Conservation (phyloP, 129 eudicot genomes). For the Chrysanthemum makinoi region DNA sequence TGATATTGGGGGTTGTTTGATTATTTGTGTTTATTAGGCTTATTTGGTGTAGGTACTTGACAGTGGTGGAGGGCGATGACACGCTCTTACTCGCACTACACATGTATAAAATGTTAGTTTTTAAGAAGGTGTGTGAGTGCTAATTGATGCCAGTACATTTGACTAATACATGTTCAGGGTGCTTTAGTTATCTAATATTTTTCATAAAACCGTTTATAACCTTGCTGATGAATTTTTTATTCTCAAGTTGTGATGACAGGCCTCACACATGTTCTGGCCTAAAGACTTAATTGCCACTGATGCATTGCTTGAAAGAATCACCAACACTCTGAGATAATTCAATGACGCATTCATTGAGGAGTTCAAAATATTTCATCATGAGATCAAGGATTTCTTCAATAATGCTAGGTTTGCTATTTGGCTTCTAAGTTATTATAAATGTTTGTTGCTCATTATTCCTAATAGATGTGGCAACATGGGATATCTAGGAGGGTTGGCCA, state of each 20-base stretch:
- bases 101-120: no score
- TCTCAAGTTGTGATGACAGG: conserved; percentile 38
- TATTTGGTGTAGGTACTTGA: no score
- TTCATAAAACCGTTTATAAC: no score
- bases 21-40: no score
- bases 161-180: no score
- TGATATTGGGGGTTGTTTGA: no score
- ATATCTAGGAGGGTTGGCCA: neutral
- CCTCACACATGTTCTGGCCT: conserved; percentile 90
- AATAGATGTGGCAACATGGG: neutral
- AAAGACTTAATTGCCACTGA: conserved; percentile 90
- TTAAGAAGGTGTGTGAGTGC: no score
- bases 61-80: no score
- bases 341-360: conserved; percentile 80
- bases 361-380: conserved; percentile 86
- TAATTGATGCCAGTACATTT: no score
- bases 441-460: neutral
- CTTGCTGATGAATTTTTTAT: no score
- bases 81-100: no score
- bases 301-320: conserved; percentile 89
- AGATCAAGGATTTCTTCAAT: conserved; percentile 94
- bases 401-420: conserved; percentile 66
- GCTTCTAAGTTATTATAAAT: neutral
- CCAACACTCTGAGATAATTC: conserved; percentile 73
- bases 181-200: no score